Conservation (phyloP, 78 protist species). For the Cavenderia fasciculata region DNA sequence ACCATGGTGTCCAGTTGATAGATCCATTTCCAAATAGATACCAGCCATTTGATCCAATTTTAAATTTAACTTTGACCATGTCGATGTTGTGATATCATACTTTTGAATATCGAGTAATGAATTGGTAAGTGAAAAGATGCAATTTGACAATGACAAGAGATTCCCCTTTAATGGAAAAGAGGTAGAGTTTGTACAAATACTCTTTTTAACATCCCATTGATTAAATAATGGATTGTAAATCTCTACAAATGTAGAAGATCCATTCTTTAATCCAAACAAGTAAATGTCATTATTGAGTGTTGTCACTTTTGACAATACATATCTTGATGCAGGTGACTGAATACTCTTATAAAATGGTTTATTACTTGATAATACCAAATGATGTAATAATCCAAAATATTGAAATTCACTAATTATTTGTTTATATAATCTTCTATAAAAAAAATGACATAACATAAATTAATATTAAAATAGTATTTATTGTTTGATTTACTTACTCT, state of each 20-base stretch:
- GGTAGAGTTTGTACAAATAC: neutral
- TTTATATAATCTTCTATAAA: too few relatives aligned
- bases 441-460: too few relatives aligned
- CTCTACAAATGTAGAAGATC: neutral
- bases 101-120: neutral
- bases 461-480: too few relatives aligned
- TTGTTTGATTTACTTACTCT: too few relatives aligned
- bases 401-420: neutral
- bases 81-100: neutral
- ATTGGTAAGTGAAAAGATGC: neutral
- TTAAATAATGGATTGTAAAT: neutral
- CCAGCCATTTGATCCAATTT: too few relatives aligned
- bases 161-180: neutral
- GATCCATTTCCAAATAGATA: too few relatives aligned
- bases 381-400: neutral
- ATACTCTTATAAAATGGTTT: neutral
- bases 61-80: neutral
- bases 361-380: neutral
- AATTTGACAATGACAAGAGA: neutral
- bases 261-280: neutral
- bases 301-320: neutral
- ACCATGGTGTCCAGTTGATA: too few relatives aligned
- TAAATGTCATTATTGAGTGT: neutral
- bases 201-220: neutral
- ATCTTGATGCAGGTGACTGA: neutral